phyloP scores from a whole-genome alignment of 805 yeast species.

The Saccharomycopsis synnaedendra region DNA sequence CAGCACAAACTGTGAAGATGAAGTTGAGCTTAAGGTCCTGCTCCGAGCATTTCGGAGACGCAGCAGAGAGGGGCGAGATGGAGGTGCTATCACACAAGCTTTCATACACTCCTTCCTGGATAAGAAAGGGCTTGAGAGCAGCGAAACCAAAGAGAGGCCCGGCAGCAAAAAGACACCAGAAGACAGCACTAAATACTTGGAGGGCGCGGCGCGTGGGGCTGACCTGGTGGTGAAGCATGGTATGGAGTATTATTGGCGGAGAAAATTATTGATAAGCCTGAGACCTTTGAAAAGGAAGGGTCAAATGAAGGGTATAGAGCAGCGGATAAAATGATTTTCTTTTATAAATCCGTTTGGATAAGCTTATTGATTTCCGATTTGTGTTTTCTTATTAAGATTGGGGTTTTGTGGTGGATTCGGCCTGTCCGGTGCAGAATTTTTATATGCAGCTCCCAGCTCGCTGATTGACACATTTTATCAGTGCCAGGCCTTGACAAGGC shows the following conservation, averaged over 20 bases:
- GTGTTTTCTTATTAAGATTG: too few species aligned
- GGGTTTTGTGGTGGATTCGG: too few species aligned
- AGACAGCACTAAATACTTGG: conserved; percentile 64
- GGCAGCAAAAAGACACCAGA: conserved; percentile 85
- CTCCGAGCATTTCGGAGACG: conserved; percentile 38
- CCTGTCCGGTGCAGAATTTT: too few species aligned
- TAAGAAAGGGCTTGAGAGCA: conserved; percentile 76
- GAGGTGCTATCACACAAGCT: conserved; percentile 34
- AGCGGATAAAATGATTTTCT: neutral
- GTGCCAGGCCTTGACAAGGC: too few species aligned
- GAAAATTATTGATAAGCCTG: neutral
- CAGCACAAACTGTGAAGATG: conserved; percentile 81
- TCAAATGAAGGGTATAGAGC: neutral
- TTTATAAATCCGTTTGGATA: neutral
- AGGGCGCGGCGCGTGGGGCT: conserved; percentile 18
- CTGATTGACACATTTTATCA: too few species aligned
- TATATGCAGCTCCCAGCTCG: too few species aligned
- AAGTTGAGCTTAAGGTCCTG: conserved; percentile 77
- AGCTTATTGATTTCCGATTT: too few species aligned
- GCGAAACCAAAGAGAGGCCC: conserved; percentile 97
- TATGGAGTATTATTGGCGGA: too few species aligned
- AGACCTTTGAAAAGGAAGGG: neutral
- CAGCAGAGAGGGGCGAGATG: neutral
- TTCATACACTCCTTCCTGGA: conserved; percentile 65
- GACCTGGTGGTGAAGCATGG: conserved; percentile 8